Evolutionary conservation across 2,329 filamentous ascomycete genomes (phyloP), one percentile per base, ranked within the genome.

Genomic region (Blastomyces emzantsi): DNA sequence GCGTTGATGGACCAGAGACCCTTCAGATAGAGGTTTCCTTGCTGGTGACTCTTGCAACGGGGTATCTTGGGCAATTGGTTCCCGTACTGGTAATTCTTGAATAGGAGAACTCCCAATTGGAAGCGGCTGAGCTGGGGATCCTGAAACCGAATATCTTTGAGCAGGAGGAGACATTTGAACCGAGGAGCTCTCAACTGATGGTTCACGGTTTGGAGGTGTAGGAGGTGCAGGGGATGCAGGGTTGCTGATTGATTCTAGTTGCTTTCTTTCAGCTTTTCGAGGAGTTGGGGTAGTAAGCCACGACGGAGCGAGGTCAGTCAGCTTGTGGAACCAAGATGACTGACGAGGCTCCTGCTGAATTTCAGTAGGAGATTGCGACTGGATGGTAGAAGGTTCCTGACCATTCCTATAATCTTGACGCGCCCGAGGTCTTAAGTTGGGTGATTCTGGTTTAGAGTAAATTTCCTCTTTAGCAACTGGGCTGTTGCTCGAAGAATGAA

Each of bases 251-350:
- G 47, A 17, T n/a, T 56, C 36, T 7, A 19, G 52, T 51, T 58
- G 61, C 28, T 49, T 64, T 30, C 41, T 62, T 43, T 57, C 55
- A 2, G 36, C n/a, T 30, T 56, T 58, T 19, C 55, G 41, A 47
- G 60, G 51, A 57, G 61, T 8, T 25, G 64, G 58, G 47, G 61
- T 62, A 28, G 61, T 62, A n/a, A 68, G 43, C 67, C 67, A 68
- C 17, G 65, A 60, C 57, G 67, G 67, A 19, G 67, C 64, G 36
- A 67, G 54, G 56, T 65, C 62, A 4, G 69, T 68, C 36, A 70
- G 51, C 25, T 66, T 73, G 62, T 72, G 69, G 60, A 76, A 75
- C 76, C 74, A 78, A 64, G 75, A 73, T 66, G 74, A 72, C 61
- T 70, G 41, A 43, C 47, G 47, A 47, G 39, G 15, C 17, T 36